Conservation (phyloP, 1,284 basidiomycete species). For the Bondarzewia mesenterica region DNA sequence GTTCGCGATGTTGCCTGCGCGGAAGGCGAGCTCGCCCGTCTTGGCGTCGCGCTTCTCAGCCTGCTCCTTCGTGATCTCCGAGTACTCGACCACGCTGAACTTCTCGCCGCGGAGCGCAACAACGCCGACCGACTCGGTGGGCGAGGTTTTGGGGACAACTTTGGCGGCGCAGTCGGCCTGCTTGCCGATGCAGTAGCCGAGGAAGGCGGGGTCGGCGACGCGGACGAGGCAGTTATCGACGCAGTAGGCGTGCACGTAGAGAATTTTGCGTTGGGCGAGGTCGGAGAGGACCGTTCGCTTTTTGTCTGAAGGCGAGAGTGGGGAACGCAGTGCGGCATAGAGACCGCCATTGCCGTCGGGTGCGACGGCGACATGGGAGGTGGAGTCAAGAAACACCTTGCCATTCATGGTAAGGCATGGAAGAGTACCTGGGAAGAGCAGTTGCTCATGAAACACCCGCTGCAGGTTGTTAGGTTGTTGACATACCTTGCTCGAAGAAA, state of each 20-base stretch:
- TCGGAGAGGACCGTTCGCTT: constrained; percentile 79
- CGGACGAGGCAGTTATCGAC: constrained; percentile 99
- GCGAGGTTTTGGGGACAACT: constrained; percentile 85
- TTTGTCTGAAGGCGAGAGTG: constrained; percentile 54
- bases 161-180: constrained; percentile 90
- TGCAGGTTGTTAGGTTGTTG: neutral
- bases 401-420: constrained; percentile 94
- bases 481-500: constrained; percentile 94
- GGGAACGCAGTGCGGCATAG: constrained; percentile 85
- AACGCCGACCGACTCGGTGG: constrained; percentile 93
- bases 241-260: constrained; percentile 92
- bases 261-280: constrained; percentile 68
- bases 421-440: constrained; percentile 74
- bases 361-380: constrained; percentile 79
- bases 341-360: constrained; percentile 98
- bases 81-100: constrained; percentile 95
- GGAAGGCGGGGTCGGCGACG: constrained; percentile 94
- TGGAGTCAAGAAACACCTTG: constrained; percentile 83
- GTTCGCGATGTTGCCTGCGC: constrained; percentile 96
- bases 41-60: constrained; percentile 68
- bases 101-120: constrained; percentile 78
- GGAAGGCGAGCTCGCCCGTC: constrained; percentile 77
- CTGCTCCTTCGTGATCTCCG: constrained; percentile 87
- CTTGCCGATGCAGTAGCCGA: constrained; percentile 88
- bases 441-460: neutral